These are phyloP conservation scores for Thielaviopsis cerberus DNA, from an alignment of 2,329 filamentous ascomycete genomes.

Conservation along the genomic window DNA sequence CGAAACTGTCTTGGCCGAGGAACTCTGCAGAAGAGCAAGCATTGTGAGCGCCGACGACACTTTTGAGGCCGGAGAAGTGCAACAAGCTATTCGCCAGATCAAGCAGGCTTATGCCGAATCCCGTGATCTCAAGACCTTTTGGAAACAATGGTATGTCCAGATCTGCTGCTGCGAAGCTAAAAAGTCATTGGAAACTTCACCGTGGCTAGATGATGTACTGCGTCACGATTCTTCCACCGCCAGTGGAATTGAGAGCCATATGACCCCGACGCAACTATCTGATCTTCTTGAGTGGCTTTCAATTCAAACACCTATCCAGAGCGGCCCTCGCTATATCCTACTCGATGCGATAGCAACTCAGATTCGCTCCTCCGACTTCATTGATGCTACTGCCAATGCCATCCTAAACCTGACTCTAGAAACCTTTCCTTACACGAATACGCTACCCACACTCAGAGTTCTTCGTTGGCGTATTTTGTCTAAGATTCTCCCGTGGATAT, in stretches of 20 bases:
- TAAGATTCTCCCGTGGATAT: slow-evolving; percentile 20
- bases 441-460: slow-evolving; percentile 18
- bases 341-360: slow-evolving; percentile 25
- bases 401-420: slow-evolving; percentile 21
- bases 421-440: slow-evolving; percentile 15
- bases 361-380: slow-evolving; percentile 23
- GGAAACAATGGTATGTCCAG: slow-evolving; percentile 29
- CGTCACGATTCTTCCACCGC: slow-evolving; percentile 8
- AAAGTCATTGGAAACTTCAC: slow-evolving; percentile 16
- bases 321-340: slow-evolving; percentile 23
- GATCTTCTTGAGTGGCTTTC: slow-evolving; percentile 27
- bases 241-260: slow-evolving; percentile 22
- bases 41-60: slow-evolving; percentile 11
- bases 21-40: slow-evolving; percentile 21
- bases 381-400: slow-evolving; percentile 23
- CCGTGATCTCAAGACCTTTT: slow-evolving; percentile 27
- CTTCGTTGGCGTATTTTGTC: slow-evolving; percentile 25
- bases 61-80: slow-evolving; percentile 14
- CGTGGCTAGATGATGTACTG: slow-evolving; percentile 17
- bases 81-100: slow-evolving; percentile 16
- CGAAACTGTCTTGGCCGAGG: slow-evolving; percentile 20
- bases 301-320: slow-evolving; percentile 17
- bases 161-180: slow-evolving; percentile 21
- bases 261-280: slow-evolving; percentile 27
- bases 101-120: slow-evolving; percentile 26